Evolutionary conservation across 164 flowering plant genomes (phyloP).

Genomic region (Chimonanthus salicifolius): DNA sequence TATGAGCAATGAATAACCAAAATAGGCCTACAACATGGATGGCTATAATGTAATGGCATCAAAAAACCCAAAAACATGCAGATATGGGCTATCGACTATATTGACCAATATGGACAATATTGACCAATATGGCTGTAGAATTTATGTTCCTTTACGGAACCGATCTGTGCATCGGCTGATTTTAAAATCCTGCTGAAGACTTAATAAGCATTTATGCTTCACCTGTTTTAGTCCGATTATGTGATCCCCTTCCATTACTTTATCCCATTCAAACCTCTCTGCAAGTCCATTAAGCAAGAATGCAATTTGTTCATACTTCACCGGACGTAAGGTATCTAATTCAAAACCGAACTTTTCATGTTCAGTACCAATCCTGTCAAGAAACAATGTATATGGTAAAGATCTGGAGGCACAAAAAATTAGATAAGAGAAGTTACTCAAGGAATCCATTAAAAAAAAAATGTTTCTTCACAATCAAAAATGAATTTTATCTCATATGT

Average conservation of each 20-base stretch:
- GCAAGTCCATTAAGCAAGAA: conserved; percentile 82
- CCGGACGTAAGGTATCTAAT: conserved; percentile 56
- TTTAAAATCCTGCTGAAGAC: too few relatives aligned
- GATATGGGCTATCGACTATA: too few relatives aligned
- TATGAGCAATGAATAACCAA: too few relatives aligned
- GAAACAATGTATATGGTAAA: conserved; percentile 5
- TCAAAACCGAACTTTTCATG: conserved; percentile 99
- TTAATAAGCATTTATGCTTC: neutral
- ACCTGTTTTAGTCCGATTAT: conserved; percentile 97
- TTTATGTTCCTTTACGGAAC: too few relatives aligned
- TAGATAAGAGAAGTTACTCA: neutral
- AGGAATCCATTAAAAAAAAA: neutral
- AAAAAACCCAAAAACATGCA: too few relatives aligned
- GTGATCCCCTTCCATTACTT: conserved; percentile 88
- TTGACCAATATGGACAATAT: too few relatives aligned
- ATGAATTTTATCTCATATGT: too few relatives aligned
- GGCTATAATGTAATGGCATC: too few relatives aligned
- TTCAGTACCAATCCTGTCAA: conserved; percentile 94
- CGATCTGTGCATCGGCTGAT: too few relatives aligned
- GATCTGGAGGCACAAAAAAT: neutral
- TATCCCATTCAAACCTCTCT: conserved; percentile 99
- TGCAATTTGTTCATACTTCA: conserved; percentile 85
- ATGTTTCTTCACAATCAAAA: neutral
- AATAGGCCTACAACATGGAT: too few relatives aligned
- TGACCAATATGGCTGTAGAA: too few relatives aligned